phyloP scores from a whole-genome alignment of 2,329 filamentous ascomycete species.

The Rhynchosporium agropyri region DNA sequence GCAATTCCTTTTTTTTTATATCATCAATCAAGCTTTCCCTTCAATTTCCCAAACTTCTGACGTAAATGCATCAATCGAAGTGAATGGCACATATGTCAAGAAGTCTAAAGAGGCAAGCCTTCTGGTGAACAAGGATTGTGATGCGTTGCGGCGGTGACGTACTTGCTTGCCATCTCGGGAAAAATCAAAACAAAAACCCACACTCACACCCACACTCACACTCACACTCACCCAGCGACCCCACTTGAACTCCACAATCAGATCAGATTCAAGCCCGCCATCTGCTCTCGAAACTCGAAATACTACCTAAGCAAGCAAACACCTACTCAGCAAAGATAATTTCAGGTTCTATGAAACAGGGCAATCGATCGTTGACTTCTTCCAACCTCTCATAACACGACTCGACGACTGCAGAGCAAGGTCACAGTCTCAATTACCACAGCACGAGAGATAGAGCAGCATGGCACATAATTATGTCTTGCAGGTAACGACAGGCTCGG shows the following conservation, averaged over 20 bases:
- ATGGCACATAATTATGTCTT: constrained; percentile 76
- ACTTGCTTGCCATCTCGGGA: background rate
- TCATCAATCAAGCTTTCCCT: background rate
- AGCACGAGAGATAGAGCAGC: background rate
- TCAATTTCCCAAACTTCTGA: background rate
- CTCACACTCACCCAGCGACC: background rate
- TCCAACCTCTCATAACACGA: background rate
- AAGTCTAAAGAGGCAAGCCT: background rate
- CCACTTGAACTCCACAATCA: constrained; percentile 5
- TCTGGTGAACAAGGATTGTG: constrained; percentile 2
- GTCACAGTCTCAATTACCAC: background rate
- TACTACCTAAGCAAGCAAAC: too few species aligned
- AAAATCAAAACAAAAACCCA: constrained; percentile 6
- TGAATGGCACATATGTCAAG: background rate
- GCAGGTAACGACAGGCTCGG: constrained; percentile 77
- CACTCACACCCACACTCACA: background rate
- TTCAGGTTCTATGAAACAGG: background rate
- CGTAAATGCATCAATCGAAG: background rate
- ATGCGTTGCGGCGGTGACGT: constrained; percentile 13
- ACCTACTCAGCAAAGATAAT: too few species aligned
- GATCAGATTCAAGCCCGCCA: background rate
- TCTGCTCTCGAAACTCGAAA: background rate
- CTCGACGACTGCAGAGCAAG: background rate
- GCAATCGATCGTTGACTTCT: background rate
- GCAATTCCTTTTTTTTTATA: too few species aligned